Conservation (phyloP, 176 grass and related monocot species). For the Bolboschoenus planiculmis region DNA sequence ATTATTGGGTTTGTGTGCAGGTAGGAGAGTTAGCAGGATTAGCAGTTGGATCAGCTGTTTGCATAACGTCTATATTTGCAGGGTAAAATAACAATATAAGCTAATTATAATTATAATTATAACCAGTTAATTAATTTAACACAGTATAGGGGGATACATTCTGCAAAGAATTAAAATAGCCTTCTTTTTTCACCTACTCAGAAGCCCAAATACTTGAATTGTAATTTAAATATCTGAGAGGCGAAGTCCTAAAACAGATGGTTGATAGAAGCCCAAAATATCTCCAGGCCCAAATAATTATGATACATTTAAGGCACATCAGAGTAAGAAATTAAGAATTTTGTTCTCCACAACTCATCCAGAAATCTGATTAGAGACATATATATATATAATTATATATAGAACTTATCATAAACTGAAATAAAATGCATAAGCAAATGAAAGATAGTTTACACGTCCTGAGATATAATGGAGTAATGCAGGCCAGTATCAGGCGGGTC, state of each 20-base stretch:
- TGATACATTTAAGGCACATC: background rate
- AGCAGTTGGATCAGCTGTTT: constrained; percentile 96
- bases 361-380: background rate
- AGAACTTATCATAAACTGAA: background rate
- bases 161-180: background rate
- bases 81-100: constrained; percentile 61
- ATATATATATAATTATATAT: too few species aligned
- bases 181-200: constrained; percentile 13
- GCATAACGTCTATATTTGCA: constrained; percentile 98
- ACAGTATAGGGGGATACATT: background rate
- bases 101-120: background rate
- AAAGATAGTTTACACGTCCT: constrained; percentile 11
- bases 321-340: background rate
- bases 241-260: background rate
- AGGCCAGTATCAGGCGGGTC: constrained; percentile 96
- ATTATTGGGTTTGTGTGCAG: constrained; percentile 36
- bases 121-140: constrained; percentile 9
- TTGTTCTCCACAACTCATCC: background rate
- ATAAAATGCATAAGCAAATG: background rate
- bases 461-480: constrained; percentile 53
- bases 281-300: background rate
- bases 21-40: constrained; percentile 99
- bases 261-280: background rate
- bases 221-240: background rate
- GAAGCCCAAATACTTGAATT: background rate